Conservation (phyloP, 176 grass and related monocot species). For the Puya raimondii region DNA sequence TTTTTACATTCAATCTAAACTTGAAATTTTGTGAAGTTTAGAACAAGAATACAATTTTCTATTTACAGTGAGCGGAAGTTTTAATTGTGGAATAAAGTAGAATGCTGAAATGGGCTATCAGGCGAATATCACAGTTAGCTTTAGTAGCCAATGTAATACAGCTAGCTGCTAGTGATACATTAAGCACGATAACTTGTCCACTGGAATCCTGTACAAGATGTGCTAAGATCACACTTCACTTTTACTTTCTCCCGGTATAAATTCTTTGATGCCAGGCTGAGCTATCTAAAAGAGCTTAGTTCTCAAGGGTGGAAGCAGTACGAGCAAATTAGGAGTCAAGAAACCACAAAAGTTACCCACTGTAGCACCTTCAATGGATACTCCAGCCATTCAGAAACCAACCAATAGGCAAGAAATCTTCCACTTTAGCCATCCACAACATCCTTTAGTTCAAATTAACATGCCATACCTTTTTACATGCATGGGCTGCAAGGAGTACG, state of each 20-base stretch:
- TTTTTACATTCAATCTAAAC: too few relatives aligned
- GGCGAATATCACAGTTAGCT: neutral
- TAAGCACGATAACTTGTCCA: neutral
- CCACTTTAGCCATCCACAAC: constrained; percentile 86
- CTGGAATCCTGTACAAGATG: neutral
- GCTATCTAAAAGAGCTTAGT: neutral
- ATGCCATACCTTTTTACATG: constrained; percentile 72
- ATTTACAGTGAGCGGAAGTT: neutral
- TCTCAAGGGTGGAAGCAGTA: constrained; percentile 18
- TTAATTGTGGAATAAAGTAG: neutral
- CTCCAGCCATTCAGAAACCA: neutral
- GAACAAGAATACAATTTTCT: neutral
- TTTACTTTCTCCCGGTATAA: neutral
- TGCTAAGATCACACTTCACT: neutral
- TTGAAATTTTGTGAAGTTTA: neutral
- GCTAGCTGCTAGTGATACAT: neutral
- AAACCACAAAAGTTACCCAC: constrained; percentile 31
- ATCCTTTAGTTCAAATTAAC: constrained; percentile 43
- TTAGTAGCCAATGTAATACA: neutral
- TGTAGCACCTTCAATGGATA: constrained; percentile 10
- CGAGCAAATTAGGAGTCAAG: constrained; percentile 36
- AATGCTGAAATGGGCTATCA: neutral
- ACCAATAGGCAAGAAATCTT: constrained; percentile 19
- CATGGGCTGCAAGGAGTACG: constrained; percentile 85
- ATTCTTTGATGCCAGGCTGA: neutral